phyloP scores from a whole-genome alignment of 1,139 yeast genomes.

The Diutina sp. region DNA sequence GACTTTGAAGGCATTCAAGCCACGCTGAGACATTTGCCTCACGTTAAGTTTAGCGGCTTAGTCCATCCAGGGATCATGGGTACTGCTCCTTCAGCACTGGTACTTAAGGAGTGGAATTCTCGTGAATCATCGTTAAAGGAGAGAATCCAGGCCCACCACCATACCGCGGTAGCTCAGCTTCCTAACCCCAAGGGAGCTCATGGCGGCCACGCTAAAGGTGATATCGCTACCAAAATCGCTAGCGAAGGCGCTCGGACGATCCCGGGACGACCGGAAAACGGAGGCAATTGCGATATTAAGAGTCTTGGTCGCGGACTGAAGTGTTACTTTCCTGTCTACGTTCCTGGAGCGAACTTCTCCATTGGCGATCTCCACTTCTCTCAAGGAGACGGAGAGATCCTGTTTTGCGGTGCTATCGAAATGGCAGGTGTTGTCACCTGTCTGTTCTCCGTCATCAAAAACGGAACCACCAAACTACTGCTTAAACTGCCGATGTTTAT shows the following conservation, averaged over 20 bases:
- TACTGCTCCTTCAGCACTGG: slow-evolving; percentile 30
- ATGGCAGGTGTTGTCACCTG: slow-evolving; percentile 36
- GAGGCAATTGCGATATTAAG: slow-evolving; percentile 41
- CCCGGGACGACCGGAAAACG: slow-evolving; percentile 40
- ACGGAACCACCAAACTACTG: slow-evolving; percentile 24
- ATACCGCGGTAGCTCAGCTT: slow-evolving; percentile 26
- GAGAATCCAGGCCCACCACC: slow-evolving; percentile 16
- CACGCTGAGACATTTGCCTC: slow-evolving; percentile 35
- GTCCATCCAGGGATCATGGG: slow-evolving; percentile 41
- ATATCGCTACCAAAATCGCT: slow-evolving; percentile 15
- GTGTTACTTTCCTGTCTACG: slow-evolving; percentile 33
- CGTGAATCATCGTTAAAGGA: slow-evolving; percentile 22
- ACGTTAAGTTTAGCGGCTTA: slow-evolving; percentile 27
- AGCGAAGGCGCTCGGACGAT: slow-evolving; percentile 35
- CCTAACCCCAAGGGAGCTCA: slow-evolving; percentile 24
- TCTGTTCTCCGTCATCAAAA: slow-evolving; percentile 23
- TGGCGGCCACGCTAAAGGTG: slow-evolving; percentile 22
- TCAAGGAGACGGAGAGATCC: slow-evolving; percentile 40
- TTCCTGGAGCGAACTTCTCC: slow-evolving; percentile 32
- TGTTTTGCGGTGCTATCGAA: slow-evolving; percentile 42
- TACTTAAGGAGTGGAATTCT: slow-evolving; percentile 29
- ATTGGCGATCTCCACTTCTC: slow-evolving; percentile 38
- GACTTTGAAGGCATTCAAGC: slow-evolving; percentile 38
- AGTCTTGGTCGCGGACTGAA: slow-evolving; percentile 35
- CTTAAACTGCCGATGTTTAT: slow-evolving; percentile 33